Conservation (phyloP, 1,284 basidiomycete genomes). For the Erythrobasidium hasegawianum region DNA sequence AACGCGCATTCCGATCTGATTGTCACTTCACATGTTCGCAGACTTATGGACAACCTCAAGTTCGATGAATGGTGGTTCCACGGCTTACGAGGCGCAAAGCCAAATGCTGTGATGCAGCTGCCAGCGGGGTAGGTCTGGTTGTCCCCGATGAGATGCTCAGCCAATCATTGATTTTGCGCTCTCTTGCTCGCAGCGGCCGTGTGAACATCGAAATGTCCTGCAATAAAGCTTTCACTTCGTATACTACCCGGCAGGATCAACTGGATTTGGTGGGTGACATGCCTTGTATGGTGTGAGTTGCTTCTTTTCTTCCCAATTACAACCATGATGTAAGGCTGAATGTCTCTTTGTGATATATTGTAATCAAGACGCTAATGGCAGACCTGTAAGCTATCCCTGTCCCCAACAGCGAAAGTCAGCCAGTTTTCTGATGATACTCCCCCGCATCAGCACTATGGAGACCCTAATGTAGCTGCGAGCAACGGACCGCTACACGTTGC, state of each 20-base stretch:
- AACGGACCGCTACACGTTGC: slow-evolving; percentile 23
- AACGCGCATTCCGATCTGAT: too few relatives aligned
- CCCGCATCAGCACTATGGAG: slow-evolving; percentile 15
- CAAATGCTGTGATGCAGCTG: slow-evolving; percentile 29
- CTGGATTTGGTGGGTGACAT: slow-evolving; percentile 27
- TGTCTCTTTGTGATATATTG: neutral
- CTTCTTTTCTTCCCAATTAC: neutral
- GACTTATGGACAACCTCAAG: slow-evolving; percentile 20
- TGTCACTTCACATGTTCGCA: too few relatives aligned
- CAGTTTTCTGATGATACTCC: too few relatives aligned
- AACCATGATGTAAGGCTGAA: too few relatives aligned
- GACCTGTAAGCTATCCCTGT: neutral
- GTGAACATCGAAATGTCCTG: slow-evolving; percentile 34
- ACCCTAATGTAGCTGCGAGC: slow-evolving; percentile 3
- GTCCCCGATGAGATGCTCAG: neutral
- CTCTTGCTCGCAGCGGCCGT: slow-evolving; percentile 14
- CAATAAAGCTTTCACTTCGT: slow-evolving; percentile 33
- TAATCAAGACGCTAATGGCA: neutral
- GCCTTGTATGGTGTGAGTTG: slow-evolving; percentile 29
- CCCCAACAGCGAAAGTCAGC: too few relatives aligned
- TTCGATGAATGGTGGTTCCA: slow-evolving; percentile 36
- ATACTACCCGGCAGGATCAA: slow-evolving; percentile 15
- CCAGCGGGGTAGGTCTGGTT: slow-evolving; percentile 26
- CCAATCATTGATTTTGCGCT: neutral
- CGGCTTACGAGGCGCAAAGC: slow-evolving; percentile 26